Base-by-base conservation (phyloP, 139 green algal genomes). In the Coccomyxa sp. region DNA sequence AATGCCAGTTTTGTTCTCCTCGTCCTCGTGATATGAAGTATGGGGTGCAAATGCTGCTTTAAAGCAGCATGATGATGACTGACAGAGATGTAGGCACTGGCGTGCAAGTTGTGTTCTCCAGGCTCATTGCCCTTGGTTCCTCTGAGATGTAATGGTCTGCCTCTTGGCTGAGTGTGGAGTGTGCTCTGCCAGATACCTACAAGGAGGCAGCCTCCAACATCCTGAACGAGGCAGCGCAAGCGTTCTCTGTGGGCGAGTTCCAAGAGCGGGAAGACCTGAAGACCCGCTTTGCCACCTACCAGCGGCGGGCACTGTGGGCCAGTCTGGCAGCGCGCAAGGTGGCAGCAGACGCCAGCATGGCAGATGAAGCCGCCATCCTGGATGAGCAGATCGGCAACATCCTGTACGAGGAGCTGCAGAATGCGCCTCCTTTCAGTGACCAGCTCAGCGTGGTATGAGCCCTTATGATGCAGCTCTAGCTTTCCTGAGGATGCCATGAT, bases 251-350 rank as follows among this genome's bases (percentile, higher is more conserved):
- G 3, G 50, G 27, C 50, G 50, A 64, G 50, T 64, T 18, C 18
- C 50, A 64, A 18, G 22, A 18, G 22, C 18, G 27, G 22, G 50
- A 22, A 18, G 27, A 64, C 5, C 18, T 22, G 18, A 64, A 64
- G 18, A 18, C 27, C 50, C 50, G 50, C 3, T 64, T 18, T 64
- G 27, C 5, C 5, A 64, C 74, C 29, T 70, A 29, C 29, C 73
- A 39, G 73, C 39, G 31, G 8, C 44, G 74, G 9, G 74, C 74
- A 7, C 41, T 40, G n/a, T 29, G 40, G 44, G 74, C 41, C 0
- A 70, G 44, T 6, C 44, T 78, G 44, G 44, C 70, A 10, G 74
- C 74, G 44, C 74, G 74, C 18, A 41, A 68, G 40, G 44, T 78
- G 74, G 74, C 74, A 18, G 31, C 74, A 9, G n/a, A n/a, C n/a